Conservation (phyloP, 306 rosid species). For the Urtica urens region DNA sequence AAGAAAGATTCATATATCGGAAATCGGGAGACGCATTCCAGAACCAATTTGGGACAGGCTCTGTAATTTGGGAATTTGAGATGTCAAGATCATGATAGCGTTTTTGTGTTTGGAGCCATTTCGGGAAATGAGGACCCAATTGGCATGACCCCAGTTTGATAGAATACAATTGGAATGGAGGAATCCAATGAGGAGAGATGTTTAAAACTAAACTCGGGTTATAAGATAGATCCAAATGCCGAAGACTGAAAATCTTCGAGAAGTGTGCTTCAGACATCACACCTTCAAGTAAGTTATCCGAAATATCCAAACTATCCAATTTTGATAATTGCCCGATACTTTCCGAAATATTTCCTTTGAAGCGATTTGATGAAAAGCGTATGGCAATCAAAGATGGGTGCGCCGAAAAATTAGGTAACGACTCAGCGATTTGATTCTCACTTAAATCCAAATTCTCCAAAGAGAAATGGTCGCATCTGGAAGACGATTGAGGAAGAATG, state of each 20-base stretch:
- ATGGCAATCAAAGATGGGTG: constrained; percentile 7
- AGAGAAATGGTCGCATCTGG: neutral
- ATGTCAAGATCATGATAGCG: neutral
- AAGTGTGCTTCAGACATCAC: neutral
- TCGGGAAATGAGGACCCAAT: constrained; percentile 2
- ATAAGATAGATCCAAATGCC: neutral
- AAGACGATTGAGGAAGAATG: neutral
- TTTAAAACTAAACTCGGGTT: neutral
- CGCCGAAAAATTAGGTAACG: constrained; percentile 4
- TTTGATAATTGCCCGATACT: neutral
- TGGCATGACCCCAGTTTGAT: neutral
- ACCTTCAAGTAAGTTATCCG: neutral
- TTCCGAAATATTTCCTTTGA: neutral
- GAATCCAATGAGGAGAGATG: neutral
- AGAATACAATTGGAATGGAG: neutral
- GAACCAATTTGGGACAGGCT: neutral
- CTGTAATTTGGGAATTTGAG: neutral
- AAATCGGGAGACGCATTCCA: neutral
- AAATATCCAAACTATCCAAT: neutral
- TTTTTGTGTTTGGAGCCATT: constrained; percentile 13
- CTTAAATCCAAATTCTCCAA: neutral
- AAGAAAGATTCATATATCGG: neutral
- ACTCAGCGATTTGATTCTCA: neutral
- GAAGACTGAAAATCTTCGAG: neutral
- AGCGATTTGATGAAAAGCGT: neutral